Conservation (phyloP, 1,139 yeast genomes). For the Kodamaea alishanica region DNA sequence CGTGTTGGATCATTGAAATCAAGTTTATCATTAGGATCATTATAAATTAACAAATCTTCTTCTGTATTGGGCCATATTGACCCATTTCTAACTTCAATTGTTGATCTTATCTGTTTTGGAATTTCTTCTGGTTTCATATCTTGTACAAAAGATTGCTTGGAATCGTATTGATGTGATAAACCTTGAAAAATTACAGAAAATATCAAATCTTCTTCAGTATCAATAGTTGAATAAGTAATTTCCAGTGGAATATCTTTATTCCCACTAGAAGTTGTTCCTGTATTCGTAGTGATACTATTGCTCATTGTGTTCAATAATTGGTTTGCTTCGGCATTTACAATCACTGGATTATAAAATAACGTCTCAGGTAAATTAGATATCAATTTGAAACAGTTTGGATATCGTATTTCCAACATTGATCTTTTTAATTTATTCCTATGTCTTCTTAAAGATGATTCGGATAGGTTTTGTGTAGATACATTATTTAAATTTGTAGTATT, state of each 20-base stretch:
- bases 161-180: conserved; percentile 20
- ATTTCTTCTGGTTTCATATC: conserved; percentile 26
- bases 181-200: conserved; percentile 37
- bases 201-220: conserved; percentile 38
- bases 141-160: conserved; percentile 6
- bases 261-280: conserved; percentile 7
- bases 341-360: conserved; percentile 34
- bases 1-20: conserved; percentile 48
- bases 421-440: conserved; percentile 33
- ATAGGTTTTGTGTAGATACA: conserved; percentile 16
- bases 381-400: conserved; percentile 36
- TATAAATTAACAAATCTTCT: conserved; percentile 22
- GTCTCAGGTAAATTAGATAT: conserved; percentile 37
- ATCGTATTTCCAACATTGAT: conserved; percentile 31
- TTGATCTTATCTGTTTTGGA: conserved; percentile 10
- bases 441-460: conserved; percentile 33
- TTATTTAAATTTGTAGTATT: conserved; percentile 19
- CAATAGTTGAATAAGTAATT: conserved; percentile 19
- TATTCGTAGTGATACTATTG: conserved; percentile 17
- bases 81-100: conserved; percentile 44
- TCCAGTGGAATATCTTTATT: too few species aligned
- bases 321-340: conserved; percentile 33
- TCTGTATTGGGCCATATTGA: conserved; percentile 37
- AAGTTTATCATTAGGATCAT: conserved; percentile 26
- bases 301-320: conserved; percentile 20